phyloP scores from a whole-genome alignment of 2,329 filamentous ascomycete species.

The Botrytis medusae region DNA sequence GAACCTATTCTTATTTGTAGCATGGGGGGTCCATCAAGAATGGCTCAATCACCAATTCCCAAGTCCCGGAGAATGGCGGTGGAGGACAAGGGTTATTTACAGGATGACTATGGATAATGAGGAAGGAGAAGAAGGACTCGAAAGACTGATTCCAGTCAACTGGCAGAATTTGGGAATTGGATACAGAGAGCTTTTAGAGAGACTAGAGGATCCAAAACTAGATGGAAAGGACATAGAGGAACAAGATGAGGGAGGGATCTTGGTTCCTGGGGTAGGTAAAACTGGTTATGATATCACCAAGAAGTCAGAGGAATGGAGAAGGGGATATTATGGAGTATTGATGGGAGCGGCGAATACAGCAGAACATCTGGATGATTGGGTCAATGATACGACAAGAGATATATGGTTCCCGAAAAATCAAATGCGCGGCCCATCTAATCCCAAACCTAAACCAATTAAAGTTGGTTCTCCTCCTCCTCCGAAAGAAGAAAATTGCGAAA shows the following conservation, averaged over 20 bases:
- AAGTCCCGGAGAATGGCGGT: slow-evolving; percentile 79
- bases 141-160: slow-evolving; percentile 43
- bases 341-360: slow-evolving; percentile 75
- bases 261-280: slow-evolving; percentile 55
- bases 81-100: slow-evolving; percentile 65
- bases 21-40: slow-evolving; percentile 70
- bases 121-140: slow-evolving; percentile 25
- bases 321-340: slow-evolving; percentile 80
- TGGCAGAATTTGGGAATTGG: slow-evolving; percentile 67
- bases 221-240: slow-evolving; percentile 65
- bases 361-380: slow-evolving; percentile 79
- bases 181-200: slow-evolving; percentile 58
- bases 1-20: slow-evolving; percentile 58
- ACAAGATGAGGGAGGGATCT: slow-evolving; percentile 53
- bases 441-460: slow-evolving; percentile 70
- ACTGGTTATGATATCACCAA: slow-evolving; percentile 42
- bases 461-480: slow-evolving; percentile 62
- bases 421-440: slow-evolving; percentile 81
- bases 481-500: slow-evolving; percentile 71
- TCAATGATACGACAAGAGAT: slow-evolving; percentile 65
- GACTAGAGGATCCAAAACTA: slow-evolving; percentile 66
- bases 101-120: slow-evolving; percentile 50
- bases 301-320: slow-evolving; percentile 80
- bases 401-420: slow-evolving; percentile 70
- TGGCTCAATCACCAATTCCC: slow-evolving; percentile 72